Evolutionary conservation across 805 yeast genomes (phyloP), one percentile per base, ranked within the genome.

Genomic region (Candida yuanshanica): DNA sequence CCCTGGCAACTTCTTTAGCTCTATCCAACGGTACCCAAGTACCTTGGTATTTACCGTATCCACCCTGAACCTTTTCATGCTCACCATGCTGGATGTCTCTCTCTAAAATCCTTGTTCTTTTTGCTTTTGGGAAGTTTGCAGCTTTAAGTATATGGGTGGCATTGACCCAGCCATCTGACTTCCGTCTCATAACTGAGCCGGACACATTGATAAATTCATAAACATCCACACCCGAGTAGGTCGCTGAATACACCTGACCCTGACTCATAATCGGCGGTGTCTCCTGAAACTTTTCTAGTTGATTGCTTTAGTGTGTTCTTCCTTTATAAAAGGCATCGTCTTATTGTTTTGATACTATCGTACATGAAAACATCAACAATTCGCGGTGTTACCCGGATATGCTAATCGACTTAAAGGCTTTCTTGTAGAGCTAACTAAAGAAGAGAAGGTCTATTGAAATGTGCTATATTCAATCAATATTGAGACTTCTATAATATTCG

Each of bases 61-160:
- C 98, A 47, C 98, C 98, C 62, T 90, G 98, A 18, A 90, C 88
- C 60, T 91, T 91, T 55, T 90, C 96, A 60, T 90, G 97, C 16
- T 70, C 64, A 5, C 95, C 95, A 33, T 74, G 75, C 57, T 91
- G 96, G n/a, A 91, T 95, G 48, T 90, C 96, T 54, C 83, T 79
- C 59, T 90, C 98, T 52, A 90, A 72, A 47, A 90, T 88, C 53
- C 95, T 81, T 16, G 97, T 90, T 50, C 98, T 69, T 60, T 85
- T 88, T 1, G 97, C 96, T 63, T 90, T 90, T 46, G 96, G 95
- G 60, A 89, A 89, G 58, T 85, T 82, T 36, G 97, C 96, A 33
- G 91, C 90, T 61, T 91, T 91, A 47, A 91, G 69, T 36, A 91
- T 87, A 60, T 91, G 98, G 20, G 98, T 91, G 11, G 98, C 98